Base-by-base conservation (phyloP, 1,139 yeast genomes). In the Candida glucosophila region DNA sequence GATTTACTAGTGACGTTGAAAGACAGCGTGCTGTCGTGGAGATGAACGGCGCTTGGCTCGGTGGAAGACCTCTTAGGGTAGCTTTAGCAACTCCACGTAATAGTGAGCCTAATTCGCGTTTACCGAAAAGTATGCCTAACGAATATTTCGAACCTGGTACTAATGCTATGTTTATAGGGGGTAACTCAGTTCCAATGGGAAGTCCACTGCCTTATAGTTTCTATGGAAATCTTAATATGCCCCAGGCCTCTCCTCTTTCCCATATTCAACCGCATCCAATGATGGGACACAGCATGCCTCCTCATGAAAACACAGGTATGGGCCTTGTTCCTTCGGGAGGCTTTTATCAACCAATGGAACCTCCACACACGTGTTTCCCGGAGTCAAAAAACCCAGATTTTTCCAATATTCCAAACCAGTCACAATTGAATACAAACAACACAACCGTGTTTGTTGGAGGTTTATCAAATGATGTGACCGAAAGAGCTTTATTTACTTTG, bases 371-470 rank as follows among this genome's bases (percentile, higher is more conserved):
- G n/a, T n/a, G n/a, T n/a, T n/a, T n/a, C n/a, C n/a, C n/a, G n/a
- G n/a, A n/a, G n/a, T n/a, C n/a, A n/a, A n/a, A n/a, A n/a, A n/a
- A n/a, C n/a, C n/a, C n/a, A n/a, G n/a, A n/a, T n/a, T n/a, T n/a
- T n/a, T n/a, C n/a, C n/a, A n/a, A n/a, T n/a, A n/a, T n/a, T n/a
- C 18, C 18, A 8, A n/a, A n/a, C n/a, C 9, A 16, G 18, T 7
- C 7, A 11, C 8, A 10, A 7, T 19, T 19, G 12, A 10, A 7
- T 8, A 13, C 9, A 19, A 7, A 8, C 12, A 8, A 7, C 7
- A 83, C 95, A 8, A 86, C 96, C 0, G 95, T 86, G n/a, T 86
- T 86, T 49, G 90, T 86, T 13, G 96, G 96, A 14, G 96, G 96
- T 0, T 57, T 86, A 24, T 76, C 90, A 6, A 63, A 77, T 12